Evolutionary conservation across 441 rosid species (phyloP).

Genomic region (Omphalea diandra): DNA sequence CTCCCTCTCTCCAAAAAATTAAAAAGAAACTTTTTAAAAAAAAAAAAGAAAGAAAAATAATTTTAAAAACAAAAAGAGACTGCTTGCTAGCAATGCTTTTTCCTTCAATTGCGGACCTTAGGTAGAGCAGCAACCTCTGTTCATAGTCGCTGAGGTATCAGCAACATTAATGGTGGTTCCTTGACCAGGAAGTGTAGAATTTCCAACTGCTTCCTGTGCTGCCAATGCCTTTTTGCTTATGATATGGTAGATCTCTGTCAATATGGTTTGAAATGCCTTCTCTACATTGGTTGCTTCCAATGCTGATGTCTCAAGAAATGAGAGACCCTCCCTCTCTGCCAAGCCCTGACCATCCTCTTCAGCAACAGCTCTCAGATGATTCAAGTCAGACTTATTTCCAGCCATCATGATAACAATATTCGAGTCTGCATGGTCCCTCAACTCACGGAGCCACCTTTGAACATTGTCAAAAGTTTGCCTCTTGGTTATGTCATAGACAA

Average conservation of each 20-base stretch:
- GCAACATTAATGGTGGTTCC: slow-evolving; percentile 76
- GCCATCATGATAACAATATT: slow-evolving; percentile 97
- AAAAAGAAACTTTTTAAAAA: slow-evolving; percentile 13
- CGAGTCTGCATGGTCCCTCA: slow-evolving; percentile 93
- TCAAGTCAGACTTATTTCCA: slow-evolving; percentile 87
- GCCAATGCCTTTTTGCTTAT: slow-evolving; percentile 93
- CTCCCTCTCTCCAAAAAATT: slow-evolving; percentile 46
- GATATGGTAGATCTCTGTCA: slow-evolving; percentile 82
- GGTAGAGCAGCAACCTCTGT: slow-evolving; percentile 73
- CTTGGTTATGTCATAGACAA: slow-evolving; percentile 92
- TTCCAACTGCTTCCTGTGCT: slow-evolving; percentile 79
- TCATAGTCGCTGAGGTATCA: slow-evolving; percentile 53
- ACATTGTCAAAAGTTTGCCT: slow-evolving; percentile 89
- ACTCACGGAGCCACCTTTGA: slow-evolving; percentile 83
- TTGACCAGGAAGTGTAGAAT: slow-evolving; percentile 61
- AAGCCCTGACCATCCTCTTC: slow-evolving; percentile 69
- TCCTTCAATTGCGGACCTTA: slow-evolving; percentile 24
- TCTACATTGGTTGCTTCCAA: slow-evolving; percentile 78
- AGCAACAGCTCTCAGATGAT: slow-evolving; percentile 78
- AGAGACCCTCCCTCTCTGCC: slow-evolving; percentile 89
- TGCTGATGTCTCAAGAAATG: slow-evolving; percentile 92
- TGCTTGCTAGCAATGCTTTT: slow-evolving; percentile 21
- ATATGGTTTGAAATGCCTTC: slow-evolving; percentile 85
- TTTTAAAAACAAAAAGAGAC: background rate
- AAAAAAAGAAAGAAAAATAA: background rate